Conservation (phyloP, 169 alveolate species). For the Hammondia hammondi region DNA sequence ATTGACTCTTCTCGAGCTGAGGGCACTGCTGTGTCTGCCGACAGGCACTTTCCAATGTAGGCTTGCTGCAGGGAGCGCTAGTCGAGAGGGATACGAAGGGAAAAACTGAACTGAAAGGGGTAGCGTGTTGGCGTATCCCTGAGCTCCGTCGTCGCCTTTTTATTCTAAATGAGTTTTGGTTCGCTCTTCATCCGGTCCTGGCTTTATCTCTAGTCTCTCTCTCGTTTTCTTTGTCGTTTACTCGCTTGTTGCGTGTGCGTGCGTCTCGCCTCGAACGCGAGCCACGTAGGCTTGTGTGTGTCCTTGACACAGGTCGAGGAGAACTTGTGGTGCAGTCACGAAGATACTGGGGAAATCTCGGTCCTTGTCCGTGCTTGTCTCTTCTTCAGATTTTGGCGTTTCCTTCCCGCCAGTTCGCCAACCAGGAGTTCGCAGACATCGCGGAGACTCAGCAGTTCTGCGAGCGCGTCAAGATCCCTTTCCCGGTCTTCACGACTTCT, state of each 20-base stretch:
- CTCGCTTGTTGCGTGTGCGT: neutral
- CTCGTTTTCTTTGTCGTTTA: neutral
- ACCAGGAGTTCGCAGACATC: constrained; percentile 12
- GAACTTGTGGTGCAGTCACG: neutral
- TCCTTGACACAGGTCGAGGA: no score
- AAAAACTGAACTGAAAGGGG: no score
- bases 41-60: no score
- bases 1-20: no score
- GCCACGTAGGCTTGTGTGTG: neutral
- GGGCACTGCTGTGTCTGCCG: no score
- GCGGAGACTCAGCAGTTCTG: constrained; percentile 27
- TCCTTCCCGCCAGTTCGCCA: constrained; percentile 39
- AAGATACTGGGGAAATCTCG: neutral
- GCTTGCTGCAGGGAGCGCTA: no score
- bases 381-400: constrained; percentile 42
- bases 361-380: neutral
- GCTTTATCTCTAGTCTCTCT: neutral
- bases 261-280: neutral
- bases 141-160: no score
- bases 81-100: no score
- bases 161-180: no score
- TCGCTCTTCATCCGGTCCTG: no score
- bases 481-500: constrained; percentile 14
- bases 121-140: no score
- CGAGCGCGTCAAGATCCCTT: neutral